phyloP scores from a whole-genome alignment of 495 filamentous ascomycete species.

The Penicillium coffeae region DNA sequence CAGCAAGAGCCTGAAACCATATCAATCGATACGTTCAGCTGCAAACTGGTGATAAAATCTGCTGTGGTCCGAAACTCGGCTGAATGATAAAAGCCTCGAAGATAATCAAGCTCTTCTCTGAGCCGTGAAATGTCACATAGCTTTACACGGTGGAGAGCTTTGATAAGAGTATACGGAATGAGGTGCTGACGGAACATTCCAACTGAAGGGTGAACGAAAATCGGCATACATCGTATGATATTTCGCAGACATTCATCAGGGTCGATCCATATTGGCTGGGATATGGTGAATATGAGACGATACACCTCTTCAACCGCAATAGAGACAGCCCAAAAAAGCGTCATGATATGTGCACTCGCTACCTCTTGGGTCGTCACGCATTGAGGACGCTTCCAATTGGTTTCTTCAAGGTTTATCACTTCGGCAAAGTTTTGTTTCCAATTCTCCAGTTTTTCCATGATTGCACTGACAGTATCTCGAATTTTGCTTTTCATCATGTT shows the following conservation, averaged over 20 bases:
- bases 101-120: too few species aligned
- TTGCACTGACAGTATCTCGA: neutral
- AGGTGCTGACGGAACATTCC: constrained; percentile 11
- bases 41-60: too few species aligned
- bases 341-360: constrained; percentile 2
- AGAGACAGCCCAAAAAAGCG: constrained; percentile 6
- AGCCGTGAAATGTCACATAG: too few species aligned
- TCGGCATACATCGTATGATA: constrained; percentile 7
- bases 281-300: too few species aligned
- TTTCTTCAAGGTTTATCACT: neutral
- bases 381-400: neutral
- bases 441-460: neutral
- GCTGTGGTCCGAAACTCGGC: too few species aligned
- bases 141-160: too few species aligned
- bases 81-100: too few species aligned
- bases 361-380: neutral
- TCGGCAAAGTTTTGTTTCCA: constrained; percentile 1
- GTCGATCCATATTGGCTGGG: neutral
- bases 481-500: neutral
- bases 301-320: neutral
- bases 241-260: neutral
- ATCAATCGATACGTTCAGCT: too few species aligned
- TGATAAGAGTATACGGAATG: too few species aligned
- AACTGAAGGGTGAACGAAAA: constrained; percentile 3
- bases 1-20: too few species aligned